A percentile compares a stretch with the other conserved stretches of the same genome.
These are phyloP conservation scores for Colletotrichum australisinense DNA, from an alignment of 2,329 filamentous ascomycete genomes.

Conservation along the genomic window DNA sequence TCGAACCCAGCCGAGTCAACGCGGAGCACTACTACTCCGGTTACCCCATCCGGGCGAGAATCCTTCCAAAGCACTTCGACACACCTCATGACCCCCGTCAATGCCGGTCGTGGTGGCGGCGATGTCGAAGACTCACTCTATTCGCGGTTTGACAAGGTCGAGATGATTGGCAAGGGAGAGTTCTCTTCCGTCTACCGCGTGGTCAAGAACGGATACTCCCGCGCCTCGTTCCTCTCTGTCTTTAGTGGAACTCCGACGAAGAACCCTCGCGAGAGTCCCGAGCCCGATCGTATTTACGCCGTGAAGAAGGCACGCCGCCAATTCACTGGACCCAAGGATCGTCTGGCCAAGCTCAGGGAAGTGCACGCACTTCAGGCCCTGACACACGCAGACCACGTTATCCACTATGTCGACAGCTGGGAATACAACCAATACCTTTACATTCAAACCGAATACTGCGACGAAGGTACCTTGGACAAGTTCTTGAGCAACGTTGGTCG, in stretches of 20 bases:
- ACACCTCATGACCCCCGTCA: conserved; percentile 74
- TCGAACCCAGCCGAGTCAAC: conserved; percentile 67
- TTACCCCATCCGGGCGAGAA: conserved; percentile 76
- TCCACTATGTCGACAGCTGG: conserved; percentile 89
- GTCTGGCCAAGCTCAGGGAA: conserved; percentile 86
- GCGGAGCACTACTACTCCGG: conserved; percentile 59
- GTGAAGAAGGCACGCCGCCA: conserved; percentile 93
- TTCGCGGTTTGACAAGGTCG: conserved; percentile 83
- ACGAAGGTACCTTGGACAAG: conserved; percentile 88
- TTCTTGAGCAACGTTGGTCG: conserved; percentile 87
- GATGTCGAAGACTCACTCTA: conserved; percentile 78
- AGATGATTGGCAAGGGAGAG: conserved; percentile 86
- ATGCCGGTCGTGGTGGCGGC: conserved; percentile 76
- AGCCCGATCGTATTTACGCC: conserved; percentile 77
- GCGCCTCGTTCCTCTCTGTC: conserved; percentile 40
- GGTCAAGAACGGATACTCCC: conserved; percentile 52
- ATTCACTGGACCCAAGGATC: conserved; percentile 81
- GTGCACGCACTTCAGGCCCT: conserved; percentile 83
- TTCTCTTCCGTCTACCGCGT: conserved; percentile 95
- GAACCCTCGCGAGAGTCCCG: conserved; percentile 61
- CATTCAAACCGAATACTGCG: conserved; percentile 97
- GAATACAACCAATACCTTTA: conserved; percentile 88
- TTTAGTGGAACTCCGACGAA: conserved; percentile 60
- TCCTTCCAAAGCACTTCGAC: conserved; percentile 60
- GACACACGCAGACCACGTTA: conserved; percentile 83